These are phyloP conservation scores for Globisporangium nunn DNA, from an alignment of 352 stramenopile genomes.

Conservation along the genomic window DNA sequence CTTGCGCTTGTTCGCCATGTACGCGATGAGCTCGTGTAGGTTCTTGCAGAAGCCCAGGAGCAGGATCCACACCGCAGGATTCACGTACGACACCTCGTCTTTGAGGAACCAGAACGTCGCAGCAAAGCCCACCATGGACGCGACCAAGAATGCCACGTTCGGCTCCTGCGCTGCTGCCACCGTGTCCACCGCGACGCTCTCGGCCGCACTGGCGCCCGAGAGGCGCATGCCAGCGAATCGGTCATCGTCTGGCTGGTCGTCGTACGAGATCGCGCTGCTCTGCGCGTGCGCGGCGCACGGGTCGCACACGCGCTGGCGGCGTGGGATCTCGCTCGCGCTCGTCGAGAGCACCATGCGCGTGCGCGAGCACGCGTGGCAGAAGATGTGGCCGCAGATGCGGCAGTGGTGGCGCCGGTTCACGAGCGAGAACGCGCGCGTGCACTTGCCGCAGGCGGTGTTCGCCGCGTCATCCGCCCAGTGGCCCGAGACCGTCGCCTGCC, in stretches of 20 bases:
- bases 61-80: constrained; percentile 74
- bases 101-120: constrained; percentile 77
- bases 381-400: constrained; percentile 76
- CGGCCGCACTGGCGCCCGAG: not conserved
- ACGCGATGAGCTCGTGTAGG: constrained; percentile 42
- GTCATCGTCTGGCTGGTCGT: constrained; percentile 22
- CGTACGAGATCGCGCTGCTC: constrained; percentile 57
- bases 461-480: constrained; percentile 62
- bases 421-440: constrained; percentile 59
- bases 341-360: constrained; percentile 76
- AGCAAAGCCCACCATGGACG: constrained; percentile 51
- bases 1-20: constrained; percentile 21
- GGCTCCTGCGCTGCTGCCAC: constrained; percentile 3
- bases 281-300: constrained; percentile 52
- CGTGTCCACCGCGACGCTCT: constrained; percentile 5
- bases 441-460: constrained; percentile 53
- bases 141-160: constrained; percentile 47
- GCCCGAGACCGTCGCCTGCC: constrained; percentile 54
- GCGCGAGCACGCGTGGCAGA: constrained; percentile 74
- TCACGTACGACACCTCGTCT: constrained; percentile 62
- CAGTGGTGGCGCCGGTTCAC: constrained; percentile 78
- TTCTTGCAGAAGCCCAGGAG: constrained; percentile 68
- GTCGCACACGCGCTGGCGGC: constrained; percentile 73
- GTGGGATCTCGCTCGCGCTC: constrained; percentile 50
- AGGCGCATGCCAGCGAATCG: constrained; percentile 14